Conservation (phyloP, 352 stramenopile species). For the Phytophthora sansomeana region DNA sequence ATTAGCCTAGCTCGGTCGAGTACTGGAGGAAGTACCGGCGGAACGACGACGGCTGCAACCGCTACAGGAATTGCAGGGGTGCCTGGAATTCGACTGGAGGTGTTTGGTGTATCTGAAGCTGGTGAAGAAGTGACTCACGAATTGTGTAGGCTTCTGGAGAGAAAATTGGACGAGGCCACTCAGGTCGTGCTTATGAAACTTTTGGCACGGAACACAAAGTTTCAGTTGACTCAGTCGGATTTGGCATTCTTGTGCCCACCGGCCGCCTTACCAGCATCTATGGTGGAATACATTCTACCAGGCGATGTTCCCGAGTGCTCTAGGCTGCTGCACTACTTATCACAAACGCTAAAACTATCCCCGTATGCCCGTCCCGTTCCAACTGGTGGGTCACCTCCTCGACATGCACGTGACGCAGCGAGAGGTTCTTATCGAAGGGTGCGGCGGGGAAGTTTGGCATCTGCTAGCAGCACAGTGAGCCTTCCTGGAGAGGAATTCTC, state of each 20-base stretch:
- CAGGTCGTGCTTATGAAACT: constrained; percentile 91
- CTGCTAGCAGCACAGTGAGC: constrained; percentile 30
- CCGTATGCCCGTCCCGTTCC: constrained; percentile 67
- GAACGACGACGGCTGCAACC: constrained; percentile 13
- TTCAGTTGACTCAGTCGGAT: constrained; percentile 79
- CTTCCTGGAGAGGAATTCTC: constrained; percentile 30
- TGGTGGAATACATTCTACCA: constrained; percentile 57
- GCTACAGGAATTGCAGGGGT: constrained; percentile 21
- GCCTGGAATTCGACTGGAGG: constrained; percentile 75
- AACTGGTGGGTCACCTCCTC: constrained; percentile 27
- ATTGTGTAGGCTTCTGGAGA: constrained; percentile 78
- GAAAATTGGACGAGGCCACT: constrained; percentile 89
- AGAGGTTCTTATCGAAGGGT: constrained; percentile 21
- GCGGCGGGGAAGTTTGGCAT: constrained; percentile 35
- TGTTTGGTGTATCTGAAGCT: constrained; percentile 84
- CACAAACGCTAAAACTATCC: constrained; percentile 62
- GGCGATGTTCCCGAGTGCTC: constrained; percentile 42
- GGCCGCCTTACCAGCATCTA: constrained; percentile 42
- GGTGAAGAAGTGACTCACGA: constrained; percentile 89
- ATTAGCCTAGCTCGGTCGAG: constrained; percentile 26
- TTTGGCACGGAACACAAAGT: constrained; percentile 84
- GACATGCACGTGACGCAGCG: constrained; percentile 26
- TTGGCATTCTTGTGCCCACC: constrained; percentile 82
- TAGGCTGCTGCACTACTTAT: constrained; percentile 62
- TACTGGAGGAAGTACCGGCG: constrained; percentile 32